Base-by-base conservation (phyloP, 1,139 yeast genomes). In the Nakaseomyces bracarensis region DNA sequence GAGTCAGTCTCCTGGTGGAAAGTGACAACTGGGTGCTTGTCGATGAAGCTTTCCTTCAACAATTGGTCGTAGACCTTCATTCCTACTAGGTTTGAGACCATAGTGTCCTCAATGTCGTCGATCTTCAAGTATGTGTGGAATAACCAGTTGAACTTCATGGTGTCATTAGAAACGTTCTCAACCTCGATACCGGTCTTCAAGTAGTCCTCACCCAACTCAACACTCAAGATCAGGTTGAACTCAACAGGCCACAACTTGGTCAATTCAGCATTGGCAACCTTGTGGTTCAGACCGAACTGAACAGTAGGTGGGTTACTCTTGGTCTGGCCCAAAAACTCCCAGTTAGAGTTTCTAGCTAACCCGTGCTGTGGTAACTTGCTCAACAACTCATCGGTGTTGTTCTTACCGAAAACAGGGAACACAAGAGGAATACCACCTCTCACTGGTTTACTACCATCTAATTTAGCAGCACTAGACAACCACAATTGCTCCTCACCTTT, bases 381-480 rank as follows among this genome's bases (percentile, higher is more conserved):
- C 46, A 69, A 61, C 35, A 49, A 44, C 21, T 50, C 57, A 42
- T 57, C 60, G 16, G 66, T 54, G n/a, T 65, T 60, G 19, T 79
- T 74, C 60, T 84, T 86, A 46, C 98, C 97, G 63, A 91, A 91
- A 6, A 87, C 80, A 1, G 97, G 98, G 72, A 91, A 91, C 2
- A 89, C 97, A 23, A 91, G 70, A 10, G 98, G 98, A 43, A 91
- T 84, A 40, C 98, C 98, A 47, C 98, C 98, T 59, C 98, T 75
- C 20, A 91, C 96, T 1, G 97, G 93, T 60, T 82, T 84, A 39
- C 89, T 66, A 3, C 96, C 96, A 56, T 91, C 97, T 48, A 89
- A 67, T 54, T 79, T 76, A 41, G 97, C 96, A 35, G 77, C 91
- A 11, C 69, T 65, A 8, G 83, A 75, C 34, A 82, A 60, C 81